phyloP scores from a whole-genome alignment of 352 stramenopile genomes.

The Globisporangium emineosum region DNA sequence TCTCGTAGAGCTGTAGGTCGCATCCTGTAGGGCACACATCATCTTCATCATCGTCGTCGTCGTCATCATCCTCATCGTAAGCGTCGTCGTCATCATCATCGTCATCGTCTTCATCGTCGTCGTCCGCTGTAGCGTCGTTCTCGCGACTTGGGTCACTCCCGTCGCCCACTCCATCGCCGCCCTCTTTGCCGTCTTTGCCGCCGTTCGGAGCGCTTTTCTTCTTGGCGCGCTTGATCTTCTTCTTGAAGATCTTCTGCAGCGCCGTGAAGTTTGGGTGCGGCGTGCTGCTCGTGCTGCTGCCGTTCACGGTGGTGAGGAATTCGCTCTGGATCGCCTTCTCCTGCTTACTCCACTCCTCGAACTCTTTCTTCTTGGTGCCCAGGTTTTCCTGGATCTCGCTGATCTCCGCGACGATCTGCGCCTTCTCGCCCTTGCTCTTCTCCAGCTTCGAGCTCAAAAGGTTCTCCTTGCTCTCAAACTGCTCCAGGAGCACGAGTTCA shows the following conservation, averaged over 20 bases:
- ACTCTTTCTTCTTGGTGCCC: slow-evolving; percentile 68
- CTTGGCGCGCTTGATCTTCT: slow-evolving; percentile 91
- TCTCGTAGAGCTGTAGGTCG: slow-evolving; percentile 89
- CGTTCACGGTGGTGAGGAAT: slow-evolving; percentile 69
- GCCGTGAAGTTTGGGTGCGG: slow-evolving; percentile 61
- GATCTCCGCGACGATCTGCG: slow-evolving; percentile 76
- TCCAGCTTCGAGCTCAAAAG: slow-evolving; percentile 85
- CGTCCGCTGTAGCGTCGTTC: slow-evolving; percentile 57
- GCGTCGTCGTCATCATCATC: slow-evolving; percentile 69
- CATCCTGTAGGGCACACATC: slow-evolving; percentile 88
- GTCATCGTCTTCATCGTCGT: slow-evolving; percentile 73
- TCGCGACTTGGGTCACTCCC: slow-evolving; percentile 38
- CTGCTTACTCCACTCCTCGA: slow-evolving; percentile 71
- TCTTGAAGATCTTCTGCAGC: slow-evolving; percentile 90
- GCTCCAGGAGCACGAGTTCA: slow-evolving; percentile 87
- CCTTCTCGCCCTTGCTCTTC: slow-evolving; percentile 83
- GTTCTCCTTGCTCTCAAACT: slow-evolving; percentile 90
- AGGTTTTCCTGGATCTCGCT: slow-evolving; percentile 76
- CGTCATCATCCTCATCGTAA: slow-evolving; percentile 88
- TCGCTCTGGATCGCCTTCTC: slow-evolving; percentile 66
- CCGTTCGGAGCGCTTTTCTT: slow-evolving; percentile 38
- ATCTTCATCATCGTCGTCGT: slow-evolving; percentile 91
- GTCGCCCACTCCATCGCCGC: slow-evolving; percentile 25
- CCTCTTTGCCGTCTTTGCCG: slow-evolving; percentile 37
- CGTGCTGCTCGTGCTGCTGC: slow-evolving; percentile 28